Evolutionary conservation across 1,139 yeast species (phyloP).

Genomic region (Hyphopichia buzzinii): DNA sequence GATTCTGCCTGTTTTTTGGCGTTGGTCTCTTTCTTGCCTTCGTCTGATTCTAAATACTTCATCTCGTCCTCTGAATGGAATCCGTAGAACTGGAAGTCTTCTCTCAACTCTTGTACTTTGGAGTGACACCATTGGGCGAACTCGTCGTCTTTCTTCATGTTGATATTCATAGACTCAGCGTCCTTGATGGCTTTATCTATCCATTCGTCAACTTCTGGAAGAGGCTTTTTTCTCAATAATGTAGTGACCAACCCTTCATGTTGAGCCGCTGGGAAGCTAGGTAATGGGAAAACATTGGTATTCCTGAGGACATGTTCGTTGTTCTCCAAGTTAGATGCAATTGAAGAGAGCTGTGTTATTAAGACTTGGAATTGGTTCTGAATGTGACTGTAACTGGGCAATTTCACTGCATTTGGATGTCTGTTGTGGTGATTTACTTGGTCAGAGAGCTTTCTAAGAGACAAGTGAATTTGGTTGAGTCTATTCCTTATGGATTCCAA

Average conservation of each 20-base stretch:
- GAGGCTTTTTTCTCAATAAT: conserved; percentile 75
- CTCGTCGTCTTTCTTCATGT: conserved; percentile 45
- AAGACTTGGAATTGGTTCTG: conserved; percentile 85
- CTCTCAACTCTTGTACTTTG: conserved; percentile 49
- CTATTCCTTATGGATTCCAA: conserved; percentile 44
- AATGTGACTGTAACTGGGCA: conserved; percentile 42
- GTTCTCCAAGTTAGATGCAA: conserved; percentile 64
- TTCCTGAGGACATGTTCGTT: conserved; percentile 58
- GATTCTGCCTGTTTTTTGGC: conserved; percentile 25
- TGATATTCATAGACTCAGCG: conserved; percentile 24
- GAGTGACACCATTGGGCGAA: conserved; percentile 63
- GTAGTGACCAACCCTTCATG: conserved; percentile 83
- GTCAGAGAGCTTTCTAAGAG: conserved; percentile 42
- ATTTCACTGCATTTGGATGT: conserved; percentile 34
- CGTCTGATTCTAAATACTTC: conserved; percentile 33
- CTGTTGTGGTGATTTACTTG: conserved; percentile 42
- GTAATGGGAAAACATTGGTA: conserved; percentile 80
- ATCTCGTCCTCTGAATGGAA: conserved; percentile 53
- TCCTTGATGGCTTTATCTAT: conserved; percentile 53
- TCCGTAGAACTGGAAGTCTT: conserved; percentile 62
- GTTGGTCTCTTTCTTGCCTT: conserved; percentile 37
- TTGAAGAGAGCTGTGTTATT: conserved; percentile 74
- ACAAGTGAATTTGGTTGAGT: conserved; percentile 44
- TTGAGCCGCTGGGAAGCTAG: conserved; percentile 78
- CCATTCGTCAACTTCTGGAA: conserved; percentile 93